Evolutionary conservation across 2,329 filamentous ascomycete species (phyloP), one percentile per base, ranked within the genome.

Genomic region (Lithohypha guttulata): DNA sequence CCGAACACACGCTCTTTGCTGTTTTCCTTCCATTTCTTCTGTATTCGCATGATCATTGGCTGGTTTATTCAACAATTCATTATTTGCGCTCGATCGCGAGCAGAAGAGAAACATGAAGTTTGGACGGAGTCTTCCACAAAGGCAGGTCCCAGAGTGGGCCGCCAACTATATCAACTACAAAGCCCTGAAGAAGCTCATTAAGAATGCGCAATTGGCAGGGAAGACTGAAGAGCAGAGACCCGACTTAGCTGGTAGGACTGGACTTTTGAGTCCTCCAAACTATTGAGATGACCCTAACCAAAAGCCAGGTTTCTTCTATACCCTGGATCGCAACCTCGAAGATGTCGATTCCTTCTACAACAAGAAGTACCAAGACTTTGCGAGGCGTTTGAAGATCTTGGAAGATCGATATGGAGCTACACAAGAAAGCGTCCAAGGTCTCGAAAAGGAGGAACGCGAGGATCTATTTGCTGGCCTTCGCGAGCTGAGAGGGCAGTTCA

Each of bases 341-440:
- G 83, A 93, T 63, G 89, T 98, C 59, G 86, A 95, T 61, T 75
- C 76, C 36, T 96, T 98, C 62, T 96, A 95, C 69, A 95, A 93
- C 66, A 93, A 87, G 60, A 95, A 95, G 59, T 85, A 86, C 55
- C 73, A 77, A 45, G 89, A 96, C 53, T 81, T 81, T 46, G 78
- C 81, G 25, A 81, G 91, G 44, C 79, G 89, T 23, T 68, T 96
- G 50, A 86, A 84, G 51, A 73, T 95, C 10, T 70, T 96, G 18
- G 80, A 93, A 59, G 84, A 91, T 50, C 78, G 85, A 48, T 95
- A 94, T 68, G 87, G 85, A 49, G 73, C 77, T 46, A 73, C 75
- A 9, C 71, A 78, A 38, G 79, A 86, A 41, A 65, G 77, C 37
- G 71, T 79, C 21, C 73, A 82, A 44, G 74, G 75, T 42, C 73